Evolutionary conservation across 164 flowering plant species (phyloP).

Genomic region (Tetrastigma voinierianum): DNA sequence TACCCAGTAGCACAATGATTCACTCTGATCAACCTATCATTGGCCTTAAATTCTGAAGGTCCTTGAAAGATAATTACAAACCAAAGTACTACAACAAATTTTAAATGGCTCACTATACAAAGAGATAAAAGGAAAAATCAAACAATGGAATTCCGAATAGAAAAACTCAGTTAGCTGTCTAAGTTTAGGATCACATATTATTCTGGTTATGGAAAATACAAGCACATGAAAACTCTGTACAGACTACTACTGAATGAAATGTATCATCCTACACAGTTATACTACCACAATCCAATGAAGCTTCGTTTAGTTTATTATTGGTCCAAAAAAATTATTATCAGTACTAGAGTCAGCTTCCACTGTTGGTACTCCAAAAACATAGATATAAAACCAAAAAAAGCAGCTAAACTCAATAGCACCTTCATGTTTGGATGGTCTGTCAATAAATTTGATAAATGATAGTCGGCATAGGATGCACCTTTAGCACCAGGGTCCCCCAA

Average conservation of each 20-base stretch:
- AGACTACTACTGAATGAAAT: neutral
- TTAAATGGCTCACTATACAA: too few species aligned
- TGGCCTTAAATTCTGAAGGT: neutral
- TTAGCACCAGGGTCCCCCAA: conserved; percentile 94
- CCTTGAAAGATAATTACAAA: neutral
- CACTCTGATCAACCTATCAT: neutral
- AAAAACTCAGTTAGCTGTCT: neutral
- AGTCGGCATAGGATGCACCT: conserved; percentile 89
- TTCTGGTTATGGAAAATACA: neutral
- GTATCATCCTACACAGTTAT: neutral
- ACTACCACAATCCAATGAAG: neutral
- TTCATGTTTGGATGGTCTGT: conserved; percentile 96
- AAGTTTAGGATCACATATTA: neutral
- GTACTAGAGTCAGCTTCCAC: neutral
- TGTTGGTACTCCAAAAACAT: neutral
- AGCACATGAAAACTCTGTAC: neutral
- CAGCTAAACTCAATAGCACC: conserved; percentile 38
- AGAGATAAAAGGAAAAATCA: too few species aligned
- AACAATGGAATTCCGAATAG: too few species aligned
- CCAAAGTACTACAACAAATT: neutral
- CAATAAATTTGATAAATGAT: conserved; percentile 72
- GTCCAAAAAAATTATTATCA: neutral
- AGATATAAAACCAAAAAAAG: neutral
- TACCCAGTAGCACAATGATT: neutral
- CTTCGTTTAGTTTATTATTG: neutral